Evolutionary conservation across 768 basidiomycete genomes (phyloP).

Genomic region (Lactarius pseudohatsudake): DNA sequence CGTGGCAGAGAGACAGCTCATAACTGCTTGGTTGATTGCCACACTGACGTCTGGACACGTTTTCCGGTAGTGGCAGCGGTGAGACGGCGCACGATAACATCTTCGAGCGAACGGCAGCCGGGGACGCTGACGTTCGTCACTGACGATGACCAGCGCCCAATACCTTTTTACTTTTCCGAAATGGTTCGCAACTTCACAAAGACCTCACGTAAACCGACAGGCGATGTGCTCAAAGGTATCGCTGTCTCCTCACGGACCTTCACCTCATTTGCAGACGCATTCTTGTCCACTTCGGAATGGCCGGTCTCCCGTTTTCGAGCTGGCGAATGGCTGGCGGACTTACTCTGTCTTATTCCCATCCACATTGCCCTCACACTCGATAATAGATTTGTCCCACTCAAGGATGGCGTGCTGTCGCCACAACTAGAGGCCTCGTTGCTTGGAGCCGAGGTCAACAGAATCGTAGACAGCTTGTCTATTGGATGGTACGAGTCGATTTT

Average conservation of each 20-base stretch:
- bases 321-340: conserved; percentile 63
- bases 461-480: conserved; percentile 55
- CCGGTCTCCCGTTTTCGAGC: conserved; percentile 43
- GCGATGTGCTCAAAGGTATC: conserved; percentile 43
- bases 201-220: conserved; percentile 53
- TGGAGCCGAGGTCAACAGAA: conserved; percentile 57
- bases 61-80: conserved; percentile 22
- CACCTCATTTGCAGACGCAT: conserved; percentile 31
- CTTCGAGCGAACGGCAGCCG: conserved; percentile 32
- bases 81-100: conserved; percentile 20
- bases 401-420: conserved; percentile 53
- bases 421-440: conserved; percentile 53
- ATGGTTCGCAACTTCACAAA: conserved; percentile 50
- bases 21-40: conserved; percentile 36
- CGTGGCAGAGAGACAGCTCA: conserved; percentile 36
- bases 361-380: conserved; percentile 60
- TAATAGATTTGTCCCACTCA: conserved; percentile 63
- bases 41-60: conserved; percentile 20
- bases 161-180: conserved; percentile 45
- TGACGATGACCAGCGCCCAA: conserved; percentile 38
- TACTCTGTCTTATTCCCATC: conserved; percentile 63
- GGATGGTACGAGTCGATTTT: conserved; percentile 69
- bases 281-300: conserved; percentile 20
- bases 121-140: conserved; percentile 48
- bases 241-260: conserved; percentile 38